Conservation (phyloP, 2,329 filamentous ascomycete species). For the Penicillium sp. region DNA sequence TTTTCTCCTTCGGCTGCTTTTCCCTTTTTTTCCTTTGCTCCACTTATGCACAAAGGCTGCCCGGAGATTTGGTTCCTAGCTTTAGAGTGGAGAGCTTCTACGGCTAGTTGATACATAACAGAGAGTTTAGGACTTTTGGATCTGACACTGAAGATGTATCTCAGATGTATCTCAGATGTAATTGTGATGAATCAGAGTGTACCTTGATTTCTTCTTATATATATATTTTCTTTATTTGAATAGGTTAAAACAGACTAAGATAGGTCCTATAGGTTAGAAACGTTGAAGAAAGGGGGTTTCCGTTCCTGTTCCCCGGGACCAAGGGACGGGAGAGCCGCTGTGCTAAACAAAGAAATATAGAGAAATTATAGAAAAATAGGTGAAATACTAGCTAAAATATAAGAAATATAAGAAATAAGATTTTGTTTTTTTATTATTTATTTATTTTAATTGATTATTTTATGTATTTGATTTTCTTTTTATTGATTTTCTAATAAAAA, state of each 20-base stretch:
- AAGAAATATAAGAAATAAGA: not conserved
- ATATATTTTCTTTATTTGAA: not conserved
- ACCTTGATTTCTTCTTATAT: not conserved
- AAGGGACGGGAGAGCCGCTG: constrained; percentile 34
- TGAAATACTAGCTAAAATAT: not conserved
- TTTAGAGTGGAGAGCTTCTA: constrained; percentile 19
- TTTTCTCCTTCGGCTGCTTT: constrained; percentile 26
- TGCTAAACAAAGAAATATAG: constrained; percentile 27
- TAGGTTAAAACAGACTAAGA: not conserved
- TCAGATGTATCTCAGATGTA: constrained; percentile 18
- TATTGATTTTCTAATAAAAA: constrained; percentile 5
- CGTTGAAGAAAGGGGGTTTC: constrained; percentile 29
- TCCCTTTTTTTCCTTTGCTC: constrained; percentile 18
- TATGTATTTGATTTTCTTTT: not conserved
- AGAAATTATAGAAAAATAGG: constrained; percentile 9
- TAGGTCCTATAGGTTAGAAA: constrained; percentile 7
- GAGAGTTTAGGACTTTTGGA: constrained; percentile 14
- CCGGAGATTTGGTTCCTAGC: constrained; percentile 34
- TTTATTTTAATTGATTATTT: constrained; percentile 10
- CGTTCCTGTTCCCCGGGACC: constrained; percentile 33
- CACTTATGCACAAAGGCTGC: constrained; percentile 28
- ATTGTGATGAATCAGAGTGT: constrained; percentile 23
- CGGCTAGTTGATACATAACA: constrained; percentile 7
- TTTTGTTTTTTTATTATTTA: no score
- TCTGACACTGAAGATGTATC: not conserved